These are phyloP conservation scores for Aegilops tauschii DNA, from an alignment of 176 grass and related monocot genomes.

Conservation along the genomic window DNA sequence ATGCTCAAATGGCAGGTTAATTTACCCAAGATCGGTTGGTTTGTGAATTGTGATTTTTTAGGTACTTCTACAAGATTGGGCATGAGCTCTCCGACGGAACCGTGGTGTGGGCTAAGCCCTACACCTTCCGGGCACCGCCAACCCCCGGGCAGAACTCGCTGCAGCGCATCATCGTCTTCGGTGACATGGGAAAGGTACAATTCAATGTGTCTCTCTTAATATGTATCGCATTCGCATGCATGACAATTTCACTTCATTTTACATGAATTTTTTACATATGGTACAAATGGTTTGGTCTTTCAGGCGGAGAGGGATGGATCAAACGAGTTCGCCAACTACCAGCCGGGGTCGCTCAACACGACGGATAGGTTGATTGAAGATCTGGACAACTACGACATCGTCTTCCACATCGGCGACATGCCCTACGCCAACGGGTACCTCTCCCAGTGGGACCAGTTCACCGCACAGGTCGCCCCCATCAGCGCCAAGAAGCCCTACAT, in stretches of 20 bases:
- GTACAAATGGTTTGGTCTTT: not conserved
- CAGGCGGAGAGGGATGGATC: constrained; percentile 86
- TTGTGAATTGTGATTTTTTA: not conserved
- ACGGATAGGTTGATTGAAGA: constrained; percentile 75
- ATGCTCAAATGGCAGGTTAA: not conserved
- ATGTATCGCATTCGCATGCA: too few species aligned
- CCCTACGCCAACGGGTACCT: constrained; percentile 87
- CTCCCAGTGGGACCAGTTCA: constrained; percentile 98
- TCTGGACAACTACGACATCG: constrained; percentile 76
- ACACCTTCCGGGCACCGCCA: constrained; percentile 71
- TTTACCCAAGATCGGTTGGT: not conserved
- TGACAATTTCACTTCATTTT: too few species aligned
- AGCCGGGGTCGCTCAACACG: constrained; percentile 76
- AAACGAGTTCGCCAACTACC: constrained; percentile 83
- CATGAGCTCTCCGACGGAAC: constrained; percentile 61
- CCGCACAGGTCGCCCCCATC: constrained; percentile 70
- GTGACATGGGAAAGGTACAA: constrained; percentile 93
- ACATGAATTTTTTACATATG: too few species aligned
- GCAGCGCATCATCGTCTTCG: constrained; percentile 80
- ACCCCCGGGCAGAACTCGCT: constrained; percentile 83
- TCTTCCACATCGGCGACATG: constrained; percentile 89
- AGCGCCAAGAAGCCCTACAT: constrained; percentile 81
- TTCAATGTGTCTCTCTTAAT: too few species aligned
- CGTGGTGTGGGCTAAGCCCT: constrained; percentile 59
- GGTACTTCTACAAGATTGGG: constrained; percentile 80